Evolutionary conservation across 345 rosid genomes (phyloP).

Genomic region (Eutrema japonicum): DNA sequence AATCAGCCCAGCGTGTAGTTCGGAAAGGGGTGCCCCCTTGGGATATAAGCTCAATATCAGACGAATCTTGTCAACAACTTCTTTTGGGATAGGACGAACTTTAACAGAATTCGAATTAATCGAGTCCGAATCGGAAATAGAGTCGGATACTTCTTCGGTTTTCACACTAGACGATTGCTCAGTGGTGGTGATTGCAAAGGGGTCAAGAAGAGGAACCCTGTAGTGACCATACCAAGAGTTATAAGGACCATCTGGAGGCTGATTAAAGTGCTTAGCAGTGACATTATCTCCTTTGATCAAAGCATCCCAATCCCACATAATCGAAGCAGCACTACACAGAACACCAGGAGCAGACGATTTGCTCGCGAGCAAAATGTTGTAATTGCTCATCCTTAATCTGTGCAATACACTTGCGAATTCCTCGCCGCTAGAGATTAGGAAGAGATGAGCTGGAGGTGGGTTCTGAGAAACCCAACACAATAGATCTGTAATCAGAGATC

Average conservation of each 20-base stretch:
- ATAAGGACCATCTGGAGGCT: constrained; percentile 94
- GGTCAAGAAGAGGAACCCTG: constrained; percentile 69
- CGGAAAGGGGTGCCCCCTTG: constrained; percentile 57
- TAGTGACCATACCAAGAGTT: constrained; percentile 97
- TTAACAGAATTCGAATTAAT: constrained; percentile 22
- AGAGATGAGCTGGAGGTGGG: constrained; percentile 97
- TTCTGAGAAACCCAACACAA: constrained; percentile 89
- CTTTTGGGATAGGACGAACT: constrained; percentile 52
- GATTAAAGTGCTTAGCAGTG: constrained; percentile 71
- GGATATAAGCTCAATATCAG: constrained; percentile 55
- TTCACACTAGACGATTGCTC: constrained; percentile 37
- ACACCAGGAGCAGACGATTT: constrained; percentile 56
- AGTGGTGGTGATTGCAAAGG: constrained; percentile 50
- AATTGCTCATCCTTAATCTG: constrained; percentile 87
- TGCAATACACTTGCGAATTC: constrained; percentile 76
- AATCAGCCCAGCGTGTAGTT: constrained; percentile 58
- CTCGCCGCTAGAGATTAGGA: constrained; percentile 74
- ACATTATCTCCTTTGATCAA: constrained; percentile 64
- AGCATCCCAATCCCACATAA: constrained; percentile 90
- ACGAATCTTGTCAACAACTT: constrained; percentile 56
- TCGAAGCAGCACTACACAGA: constrained; percentile 90
- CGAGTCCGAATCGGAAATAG: constrained; percentile 35
- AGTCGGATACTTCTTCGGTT: constrained; percentile 42
- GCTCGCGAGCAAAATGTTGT: constrained; percentile 84
- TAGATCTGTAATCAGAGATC: constrained; percentile 72